phyloP scores from a whole-genome alignment of 305 asterid species.

The Ajuga reptans region DNA sequence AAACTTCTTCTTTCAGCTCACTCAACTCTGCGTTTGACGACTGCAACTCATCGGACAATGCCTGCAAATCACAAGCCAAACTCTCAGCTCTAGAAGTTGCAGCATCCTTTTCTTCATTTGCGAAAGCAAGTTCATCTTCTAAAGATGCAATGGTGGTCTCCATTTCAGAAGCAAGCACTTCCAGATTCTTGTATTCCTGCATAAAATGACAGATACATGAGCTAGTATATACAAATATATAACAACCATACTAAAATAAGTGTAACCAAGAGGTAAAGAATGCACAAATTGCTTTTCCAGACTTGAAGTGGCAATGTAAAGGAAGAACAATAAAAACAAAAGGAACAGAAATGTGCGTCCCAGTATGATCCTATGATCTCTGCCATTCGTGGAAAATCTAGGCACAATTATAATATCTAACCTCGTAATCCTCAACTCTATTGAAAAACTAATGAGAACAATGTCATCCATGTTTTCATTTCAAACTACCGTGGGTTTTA shows the following conservation, averaged over 20 bases:
- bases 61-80: slow-evolving; percentile 55
- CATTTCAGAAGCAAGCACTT: slow-evolving; percentile 90
- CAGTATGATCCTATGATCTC: neutral
- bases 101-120: slow-evolving; percentile 46
- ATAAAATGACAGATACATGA: slow-evolving; percentile 14
- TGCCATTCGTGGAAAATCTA: neutral
- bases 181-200: slow-evolving; percentile 75
- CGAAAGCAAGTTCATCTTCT: slow-evolving; percentile 54
- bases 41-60: slow-evolving; percentile 48
- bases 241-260: neutral
- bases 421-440: neutral
- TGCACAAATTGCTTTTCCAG: neutral
- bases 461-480: neutral
- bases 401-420: neutral
- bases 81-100: slow-evolving; percentile 55
- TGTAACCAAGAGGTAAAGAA: neutral
- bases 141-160: slow-evolving; percentile 72
- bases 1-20: slow-evolving; percentile 53
- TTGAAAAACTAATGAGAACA: neutral
- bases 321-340: neutral
- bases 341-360: neutral
- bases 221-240: neutral
- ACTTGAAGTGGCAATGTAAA: neutral
- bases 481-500: neutral
- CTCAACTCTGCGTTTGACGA: slow-evolving; percentile 47